Conservation (phyloP, 352 stramenopile genomes). For the Phytophthora crassamura region DNA sequence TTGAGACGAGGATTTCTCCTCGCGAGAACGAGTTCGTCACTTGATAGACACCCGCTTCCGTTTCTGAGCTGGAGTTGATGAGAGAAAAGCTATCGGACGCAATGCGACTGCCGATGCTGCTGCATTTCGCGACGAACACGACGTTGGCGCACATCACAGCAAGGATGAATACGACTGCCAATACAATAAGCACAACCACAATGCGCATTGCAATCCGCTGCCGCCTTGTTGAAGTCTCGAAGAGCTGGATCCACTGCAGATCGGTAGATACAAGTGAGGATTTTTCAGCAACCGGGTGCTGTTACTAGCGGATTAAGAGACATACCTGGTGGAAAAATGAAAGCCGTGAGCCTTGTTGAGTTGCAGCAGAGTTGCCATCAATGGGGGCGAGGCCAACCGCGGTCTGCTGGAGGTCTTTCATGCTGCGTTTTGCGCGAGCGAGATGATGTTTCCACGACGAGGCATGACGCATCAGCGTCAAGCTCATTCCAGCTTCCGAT, state of each 20-base stretch:
- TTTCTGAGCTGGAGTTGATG: slow-evolving; percentile 29
- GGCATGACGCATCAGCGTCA: slow-evolving; percentile 61
- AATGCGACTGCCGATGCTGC: slow-evolving; percentile 62
- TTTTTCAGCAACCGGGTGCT: background rate
- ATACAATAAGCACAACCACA: slow-evolving; percentile 46
- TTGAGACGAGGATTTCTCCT: slow-evolving; percentile 42
- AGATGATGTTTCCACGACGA: slow-evolving; percentile 65
- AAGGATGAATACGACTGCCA: slow-evolving; percentile 64
- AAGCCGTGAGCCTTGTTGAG: slow-evolving; percentile 8
- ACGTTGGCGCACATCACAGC: slow-evolving; percentile 66
- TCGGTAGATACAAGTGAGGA: background rate
- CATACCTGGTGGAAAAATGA: slow-evolving; percentile 39
- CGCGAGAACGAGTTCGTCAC: slow-evolving; percentile 55
- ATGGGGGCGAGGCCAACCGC: slow-evolving; percentile 22
- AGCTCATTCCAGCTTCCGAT: slow-evolving; percentile 51
- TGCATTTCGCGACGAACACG: slow-evolving; percentile 74
- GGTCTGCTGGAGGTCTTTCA: slow-evolving; percentile 43
- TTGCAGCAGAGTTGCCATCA: background rate
- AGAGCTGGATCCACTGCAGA: slow-evolving; percentile 60
- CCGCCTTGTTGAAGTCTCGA: slow-evolving; percentile 64
- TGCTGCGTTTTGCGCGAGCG: slow-evolving; percentile 56
- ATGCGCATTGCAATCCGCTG: slow-evolving; percentile 75
- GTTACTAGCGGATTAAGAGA: background rate
- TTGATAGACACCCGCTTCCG: slow-evolving; percentile 20
- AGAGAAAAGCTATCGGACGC: slow-evolving; percentile 50